Base-by-base conservation (phyloP, 176 grass and related monocot genomes). In the Ensete glaucum region DNA sequence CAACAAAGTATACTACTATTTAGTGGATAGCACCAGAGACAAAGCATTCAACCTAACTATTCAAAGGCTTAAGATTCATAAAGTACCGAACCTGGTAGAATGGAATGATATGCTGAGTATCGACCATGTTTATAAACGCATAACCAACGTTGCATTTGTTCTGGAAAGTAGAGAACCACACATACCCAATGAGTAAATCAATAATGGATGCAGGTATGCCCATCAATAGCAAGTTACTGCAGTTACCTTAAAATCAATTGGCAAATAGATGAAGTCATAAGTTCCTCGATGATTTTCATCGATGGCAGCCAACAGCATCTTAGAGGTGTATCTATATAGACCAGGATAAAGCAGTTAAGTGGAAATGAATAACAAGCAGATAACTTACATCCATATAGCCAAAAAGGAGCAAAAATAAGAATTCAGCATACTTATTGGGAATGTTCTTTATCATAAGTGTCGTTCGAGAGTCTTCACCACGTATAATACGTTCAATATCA, bases 221-320 rank as follows among this genome's bases (percentile, higher is more conserved):
- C 20, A 68, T 23, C 43, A n/a, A 52, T 72, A 16, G 9, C 20
- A 81, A 64, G 72, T 73, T 69, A 50, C 22, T 17, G 66, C 26
- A 79, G 10, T 54, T 76, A 93, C 95, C 95, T 98, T 98, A 83
- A 98, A 98, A 76, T 98, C 95, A 75, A 98, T 98, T 9, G 95
- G 95, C 73, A 98, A 88, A 74, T 98, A 98, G 83, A 98, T 87
- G 77, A 98, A 98, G 82, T 98, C 95, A 69, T 98, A 98, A n/a
- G 90, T 98, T 76, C 95, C 90, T 67, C 63, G 84, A 78, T 98
- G 95, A 77, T 91, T 91, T 81, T 98, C 94, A 67, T 98, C 90
- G 82, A 98, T 93, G 22, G 89, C 88, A 52, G 86, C 84, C 74
- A 98, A 85, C 82, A 98, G 88, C 81, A 98, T 89, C 59, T 94